A percentile compares a stretch with the other conserved stretches of the same genome.
These are phyloP conservation scores for Fusarium secorum DNA, from an alignment of 2,329 filamentous ascomycete genomes.

Conservation along the genomic window DNA sequence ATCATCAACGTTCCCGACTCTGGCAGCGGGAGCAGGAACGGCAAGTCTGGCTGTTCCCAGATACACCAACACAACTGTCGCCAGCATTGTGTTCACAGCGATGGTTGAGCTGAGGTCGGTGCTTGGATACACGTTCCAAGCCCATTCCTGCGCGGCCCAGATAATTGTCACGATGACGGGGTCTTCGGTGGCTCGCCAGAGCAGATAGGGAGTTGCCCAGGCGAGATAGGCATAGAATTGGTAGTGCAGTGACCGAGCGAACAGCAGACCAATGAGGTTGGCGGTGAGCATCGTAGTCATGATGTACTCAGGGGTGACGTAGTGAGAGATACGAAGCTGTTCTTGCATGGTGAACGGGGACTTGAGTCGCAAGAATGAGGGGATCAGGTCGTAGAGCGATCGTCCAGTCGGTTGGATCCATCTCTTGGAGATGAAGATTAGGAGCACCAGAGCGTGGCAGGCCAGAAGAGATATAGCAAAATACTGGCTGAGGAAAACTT, in stretches of 20 bases:
- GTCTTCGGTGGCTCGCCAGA: conserved; percentile 79
- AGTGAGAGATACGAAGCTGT: conserved; percentile 63
- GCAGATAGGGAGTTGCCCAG: conserved; percentile 86
- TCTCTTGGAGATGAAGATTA: conserved; percentile 68
- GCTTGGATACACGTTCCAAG: conserved; percentile 95
- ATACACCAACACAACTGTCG: conserved; percentile 71
- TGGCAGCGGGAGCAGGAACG: conserved; percentile 6
- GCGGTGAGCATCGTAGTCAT: conserved; percentile 80
- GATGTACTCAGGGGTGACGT: conserved; percentile 75
- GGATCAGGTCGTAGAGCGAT: conserved; percentile 62
- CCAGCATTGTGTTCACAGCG: conserved; percentile 75
- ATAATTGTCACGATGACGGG: conserved; percentile 71
- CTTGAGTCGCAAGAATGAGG: conserved; percentile 51
- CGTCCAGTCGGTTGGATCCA: conserved; percentile 77
- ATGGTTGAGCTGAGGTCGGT: conserved; percentile 61
- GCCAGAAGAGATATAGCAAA: conserved; percentile 75
- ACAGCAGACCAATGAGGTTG: conserved; percentile 81
- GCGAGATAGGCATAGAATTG: conserved; percentile 94
- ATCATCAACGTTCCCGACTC: conserved; percentile 30
- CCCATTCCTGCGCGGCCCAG: conserved; percentile 86
- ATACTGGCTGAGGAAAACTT: conserved; percentile 72
- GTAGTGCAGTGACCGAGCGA: conserved; percentile 89
- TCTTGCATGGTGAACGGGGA: conserved; percentile 59
- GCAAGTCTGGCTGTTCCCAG: conserved; percentile 59
- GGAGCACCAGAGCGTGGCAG: conserved; percentile 71